These are phyloP conservation scores for Debaryomyces tyrocola DNA, from an alignment of 805 yeast genomes.

Conservation along the genomic window DNA sequence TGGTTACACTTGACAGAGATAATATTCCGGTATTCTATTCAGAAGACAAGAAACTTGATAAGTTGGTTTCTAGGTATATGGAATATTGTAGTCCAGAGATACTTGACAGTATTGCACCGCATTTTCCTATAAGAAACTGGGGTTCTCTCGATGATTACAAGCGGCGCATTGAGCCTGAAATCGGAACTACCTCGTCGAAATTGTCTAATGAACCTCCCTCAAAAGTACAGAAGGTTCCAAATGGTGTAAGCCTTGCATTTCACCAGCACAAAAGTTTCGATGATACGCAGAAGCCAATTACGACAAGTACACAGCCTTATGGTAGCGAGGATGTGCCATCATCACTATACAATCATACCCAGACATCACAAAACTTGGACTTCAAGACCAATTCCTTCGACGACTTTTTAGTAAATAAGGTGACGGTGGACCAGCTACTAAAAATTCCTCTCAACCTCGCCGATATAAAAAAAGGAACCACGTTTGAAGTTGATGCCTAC, in stretches of 20 bases:
- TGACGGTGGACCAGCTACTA: conserved; percentile 5
- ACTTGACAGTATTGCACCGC: too few species aligned
- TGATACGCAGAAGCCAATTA: conserved; percentile 8
- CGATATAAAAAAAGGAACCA: conserved; percentile 9
- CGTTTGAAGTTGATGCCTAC: conserved; percentile 18
- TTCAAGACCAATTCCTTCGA: conserved; percentile 1
- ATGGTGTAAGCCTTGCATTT: conserved; percentile 6
- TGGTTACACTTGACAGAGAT: conserved; percentile 1
- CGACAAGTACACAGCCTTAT: not conserved
- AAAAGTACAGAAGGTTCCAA: conserved; percentile 3
- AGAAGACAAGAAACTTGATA: not conserved
- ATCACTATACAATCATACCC: not conserved
- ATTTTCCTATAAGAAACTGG: not conserved
- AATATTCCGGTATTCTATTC: conserved; percentile 4
- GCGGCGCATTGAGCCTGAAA: too few species aligned
- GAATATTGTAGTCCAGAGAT: not conserved
- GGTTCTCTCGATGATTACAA: not conserved
- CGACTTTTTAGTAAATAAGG: conserved; percentile 4
- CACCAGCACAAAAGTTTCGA: conserved; percentile 7
- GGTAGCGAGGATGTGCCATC: not conserved
- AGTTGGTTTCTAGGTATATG: not conserved
- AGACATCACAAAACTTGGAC: not conserved
- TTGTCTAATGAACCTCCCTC: conserved; percentile 2
- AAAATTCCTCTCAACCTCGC: conserved; percentile 7
- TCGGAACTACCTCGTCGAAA: not conserved